phyloP scores from a whole-genome alignment of 2,329 filamentous ascomycete genomes.

The Raffaelea deltoideospora region DNA sequence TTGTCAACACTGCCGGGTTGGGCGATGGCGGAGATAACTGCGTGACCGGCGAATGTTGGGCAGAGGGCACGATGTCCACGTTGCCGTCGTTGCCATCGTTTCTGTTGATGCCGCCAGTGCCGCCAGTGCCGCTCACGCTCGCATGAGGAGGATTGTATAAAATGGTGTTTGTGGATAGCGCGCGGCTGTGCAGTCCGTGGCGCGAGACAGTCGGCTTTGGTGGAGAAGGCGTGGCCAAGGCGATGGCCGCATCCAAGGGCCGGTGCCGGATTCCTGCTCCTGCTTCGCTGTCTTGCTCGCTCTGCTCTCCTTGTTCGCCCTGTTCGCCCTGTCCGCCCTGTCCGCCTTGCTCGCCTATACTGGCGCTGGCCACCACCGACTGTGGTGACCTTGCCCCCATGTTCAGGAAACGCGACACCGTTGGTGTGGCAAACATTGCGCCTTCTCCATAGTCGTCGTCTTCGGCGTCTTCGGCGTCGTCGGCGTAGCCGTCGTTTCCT shows the following conservation, averaged over 20 bases:
- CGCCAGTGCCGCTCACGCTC: too few species aligned
- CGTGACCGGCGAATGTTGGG: constrained; percentile 1
- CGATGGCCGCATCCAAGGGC: too few species aligned
- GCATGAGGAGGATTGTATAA: constrained; percentile 63
- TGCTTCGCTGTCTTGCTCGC: too few species aligned
- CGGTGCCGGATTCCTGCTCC: too few species aligned
- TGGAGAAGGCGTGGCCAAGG: neutral
- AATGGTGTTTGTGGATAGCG: constrained; percentile 68
- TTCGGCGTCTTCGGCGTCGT: constrained; percentile 47
- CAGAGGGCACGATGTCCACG: neutral
- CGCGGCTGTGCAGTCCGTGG: constrained; percentile 47
- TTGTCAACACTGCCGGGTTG: constrained; percentile 12
- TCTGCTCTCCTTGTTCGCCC: neutral
- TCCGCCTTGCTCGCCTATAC: too few species aligned
- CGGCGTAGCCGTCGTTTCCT: constrained; percentile 17
- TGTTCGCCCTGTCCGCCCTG: neutral
- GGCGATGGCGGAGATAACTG: constrained; percentile 28
- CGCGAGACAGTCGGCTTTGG: constrained; percentile 2
- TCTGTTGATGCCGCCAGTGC: too few species aligned
- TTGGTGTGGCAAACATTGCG: constrained; percentile 40
- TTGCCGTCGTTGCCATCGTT: constrained; percentile 12
- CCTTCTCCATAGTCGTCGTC: constrained; percentile 24
- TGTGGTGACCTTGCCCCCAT: constrained; percentile 7
- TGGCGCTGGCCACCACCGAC: too few species aligned
- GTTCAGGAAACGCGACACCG: constrained; percentile 15